phyloP scores from a whole-genome alignment of 805 yeast species.

The Kluyveromyces aestuarii region DNA sequence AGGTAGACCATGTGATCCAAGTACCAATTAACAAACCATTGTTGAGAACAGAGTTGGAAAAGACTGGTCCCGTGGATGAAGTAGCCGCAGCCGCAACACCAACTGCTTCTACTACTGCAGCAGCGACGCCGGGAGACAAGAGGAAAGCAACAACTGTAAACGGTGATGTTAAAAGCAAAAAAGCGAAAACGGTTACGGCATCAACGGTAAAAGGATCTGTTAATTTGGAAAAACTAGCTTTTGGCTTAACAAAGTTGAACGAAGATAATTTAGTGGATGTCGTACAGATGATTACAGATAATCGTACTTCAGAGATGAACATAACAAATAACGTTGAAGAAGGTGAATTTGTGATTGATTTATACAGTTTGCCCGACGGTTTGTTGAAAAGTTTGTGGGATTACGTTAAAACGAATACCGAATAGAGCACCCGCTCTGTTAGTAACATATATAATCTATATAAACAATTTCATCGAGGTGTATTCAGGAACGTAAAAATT shows the following conservation, averaged over 20 bases:
- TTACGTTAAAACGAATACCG: slow-evolving; percentile 67
- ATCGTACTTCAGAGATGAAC: slow-evolving; percentile 89
- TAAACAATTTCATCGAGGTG: not conserved
- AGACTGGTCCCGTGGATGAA: slow-evolving; percentile 76
- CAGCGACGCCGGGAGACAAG: slow-evolving; percentile 18
- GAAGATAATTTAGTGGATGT: slow-evolving; percentile 93
- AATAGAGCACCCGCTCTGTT: slow-evolving; percentile 8
- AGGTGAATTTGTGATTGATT: slow-evolving; percentile 95
- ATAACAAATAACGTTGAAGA: slow-evolving; percentile 92
- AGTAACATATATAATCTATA: not conserved
- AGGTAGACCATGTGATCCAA: slow-evolving; percentile 64
- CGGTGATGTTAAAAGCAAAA: slow-evolving; percentile 38
- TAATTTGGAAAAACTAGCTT: slow-evolving; percentile 85
- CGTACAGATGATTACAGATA: slow-evolving; percentile 96
- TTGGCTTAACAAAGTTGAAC: slow-evolving; percentile 73
- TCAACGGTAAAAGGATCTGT: slow-evolving; percentile 59
- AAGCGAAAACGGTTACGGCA: slow-evolving; percentile 35
- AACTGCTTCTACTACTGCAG: slow-evolving; percentile 12
- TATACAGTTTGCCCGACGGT: slow-evolving; percentile 86
- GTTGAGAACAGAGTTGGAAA: slow-evolving; percentile 62
- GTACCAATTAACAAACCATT: slow-evolving; percentile 71
- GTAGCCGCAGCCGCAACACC: slow-evolving; percentile 18
- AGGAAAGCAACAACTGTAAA: slow-evolving; percentile 19
- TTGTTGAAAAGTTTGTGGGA: slow-evolving; percentile 91
- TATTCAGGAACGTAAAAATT: not conserved